Evolutionary conservation across 306 rosid genomes (phyloP).

Genomic region (Oemleria cerasiformis): DNA sequence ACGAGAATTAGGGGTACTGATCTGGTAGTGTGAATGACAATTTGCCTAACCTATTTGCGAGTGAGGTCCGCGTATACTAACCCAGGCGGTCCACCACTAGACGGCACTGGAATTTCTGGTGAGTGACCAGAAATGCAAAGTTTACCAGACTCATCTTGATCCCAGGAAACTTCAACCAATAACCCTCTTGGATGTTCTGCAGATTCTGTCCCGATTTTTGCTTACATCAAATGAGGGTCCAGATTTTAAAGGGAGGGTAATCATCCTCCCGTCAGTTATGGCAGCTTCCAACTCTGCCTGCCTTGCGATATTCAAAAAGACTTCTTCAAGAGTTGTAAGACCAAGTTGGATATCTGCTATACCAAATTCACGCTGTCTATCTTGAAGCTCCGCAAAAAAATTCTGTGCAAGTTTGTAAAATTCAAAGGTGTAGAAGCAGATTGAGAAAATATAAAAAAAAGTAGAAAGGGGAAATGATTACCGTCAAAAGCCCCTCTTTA

Average conservation of each 20-base stretch:
- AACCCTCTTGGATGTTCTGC: conserved; percentile 57
- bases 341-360: conserved; percentile 83
- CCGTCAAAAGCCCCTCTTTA: conserved; percentile 55
- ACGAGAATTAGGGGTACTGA: too few species aligned
- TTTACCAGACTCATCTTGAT: conserved; percentile 73
- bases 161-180: conserved; percentile 86
- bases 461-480: conserved; percentile 6
- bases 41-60: neutral
- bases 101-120: conserved; percentile 45
- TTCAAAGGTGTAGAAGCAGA: neutral
- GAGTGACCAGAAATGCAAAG: conserved; percentile 74
- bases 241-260: conserved; percentile 56
- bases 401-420: conserved; percentile 33
- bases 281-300: conserved; percentile 87
- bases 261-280: conserved; percentile 60
- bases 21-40: too few species aligned
- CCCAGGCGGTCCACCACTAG: conserved; percentile 27
- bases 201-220: conserved; percentile 51
- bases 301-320: conserved; percentile 78
- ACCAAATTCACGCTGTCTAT: conserved; percentile 63
- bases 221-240: conserved; percentile 54
- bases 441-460: too few species aligned
- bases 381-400: conserved; percentile 72
- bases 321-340: conserved; percentile 87
- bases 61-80: neutral